Percentiles rank a stretch among this genome's conserved stretches.
Evolutionary conservation across 2,329 filamentous ascomycete species (phyloP).

Genomic region (Epichloe amarillans): DNA sequence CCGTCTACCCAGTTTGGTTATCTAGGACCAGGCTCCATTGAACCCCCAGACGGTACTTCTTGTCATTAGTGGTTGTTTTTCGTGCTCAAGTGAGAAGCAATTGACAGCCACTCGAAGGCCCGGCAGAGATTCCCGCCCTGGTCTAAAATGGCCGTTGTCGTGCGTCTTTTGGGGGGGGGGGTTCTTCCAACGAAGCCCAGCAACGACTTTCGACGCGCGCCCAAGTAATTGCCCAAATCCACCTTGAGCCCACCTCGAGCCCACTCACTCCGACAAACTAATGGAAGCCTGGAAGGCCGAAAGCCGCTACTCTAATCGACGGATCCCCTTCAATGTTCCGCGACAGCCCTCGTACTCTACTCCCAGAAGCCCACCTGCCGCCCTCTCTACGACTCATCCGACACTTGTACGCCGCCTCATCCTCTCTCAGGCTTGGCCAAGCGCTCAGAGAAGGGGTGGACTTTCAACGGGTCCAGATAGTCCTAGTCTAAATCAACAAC

Average conservation of each 20-base stretch:
- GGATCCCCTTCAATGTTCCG: not conserved
- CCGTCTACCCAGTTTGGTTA: conserved; percentile 1
- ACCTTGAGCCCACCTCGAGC: conserved; percentile 1
- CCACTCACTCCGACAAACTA: conserved; percentile 1
- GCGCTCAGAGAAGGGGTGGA: not conserved
- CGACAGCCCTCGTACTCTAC: not conserved
- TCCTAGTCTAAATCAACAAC: conserved; percentile 2
- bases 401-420: too few species aligned
- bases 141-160: not conserved
- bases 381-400: conserved; percentile 2
- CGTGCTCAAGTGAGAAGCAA: not conserved
- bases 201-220: not conserved
- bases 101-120: not conserved
- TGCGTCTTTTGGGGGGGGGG: not conserved
- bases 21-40: conserved; percentile 1
- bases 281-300: not conserved
- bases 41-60: conserved; percentile 2
- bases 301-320: not conserved
- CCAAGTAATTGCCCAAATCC: conserved; percentile 5
- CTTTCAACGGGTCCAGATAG: not conserved
- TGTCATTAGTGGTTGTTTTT: not conserved
- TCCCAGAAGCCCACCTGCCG: not conserved
- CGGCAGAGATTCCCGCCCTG: not conserved
- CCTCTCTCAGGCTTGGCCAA: conserved; percentile 1
- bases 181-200: not conserved